These are phyloP conservation scores for Platanthera guangdongensis DNA, from an alignment of 106 monocot genomes.

Conservation along the genomic window DNA sequence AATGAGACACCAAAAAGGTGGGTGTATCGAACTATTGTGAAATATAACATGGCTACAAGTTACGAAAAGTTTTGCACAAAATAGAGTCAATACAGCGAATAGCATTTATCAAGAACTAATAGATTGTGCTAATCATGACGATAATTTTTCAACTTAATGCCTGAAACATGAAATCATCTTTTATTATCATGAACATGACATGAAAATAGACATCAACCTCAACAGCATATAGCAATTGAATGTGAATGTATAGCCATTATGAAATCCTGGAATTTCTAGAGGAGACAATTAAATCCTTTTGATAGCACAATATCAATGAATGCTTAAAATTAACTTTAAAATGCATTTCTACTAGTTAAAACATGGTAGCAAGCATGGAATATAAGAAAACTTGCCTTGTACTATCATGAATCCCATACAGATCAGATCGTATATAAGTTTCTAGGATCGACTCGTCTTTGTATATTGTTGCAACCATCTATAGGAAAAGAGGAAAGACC, in stretches of 20 bases:
- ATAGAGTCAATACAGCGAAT: neutral
- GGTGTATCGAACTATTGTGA: neutral
- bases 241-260: neutral
- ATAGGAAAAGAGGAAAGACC: neutral
- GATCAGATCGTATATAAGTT: slow-evolving; percentile 67
- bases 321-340: neutral
- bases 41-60: neutral
- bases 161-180: neutral
- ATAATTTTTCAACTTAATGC: neutral
- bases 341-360: neutral
- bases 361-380: neutral
- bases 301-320: neutral
- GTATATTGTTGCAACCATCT: slow-evolving; percentile 69
- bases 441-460: slow-evolving; percentile 61
- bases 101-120: neutral
- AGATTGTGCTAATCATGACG: neutral
- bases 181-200: neutral
- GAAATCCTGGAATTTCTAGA: neutral
- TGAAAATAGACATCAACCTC: neutral
- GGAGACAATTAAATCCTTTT: neutral
- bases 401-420: slow-evolving; percentile 46
- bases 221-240: neutral
- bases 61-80: neutral
- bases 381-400: slow-evolving; percentile 28
- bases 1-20: neutral